phyloP scores from a whole-genome alignment of 164 flowering plant genomes.

The Euptelea pleiosperma region DNA sequence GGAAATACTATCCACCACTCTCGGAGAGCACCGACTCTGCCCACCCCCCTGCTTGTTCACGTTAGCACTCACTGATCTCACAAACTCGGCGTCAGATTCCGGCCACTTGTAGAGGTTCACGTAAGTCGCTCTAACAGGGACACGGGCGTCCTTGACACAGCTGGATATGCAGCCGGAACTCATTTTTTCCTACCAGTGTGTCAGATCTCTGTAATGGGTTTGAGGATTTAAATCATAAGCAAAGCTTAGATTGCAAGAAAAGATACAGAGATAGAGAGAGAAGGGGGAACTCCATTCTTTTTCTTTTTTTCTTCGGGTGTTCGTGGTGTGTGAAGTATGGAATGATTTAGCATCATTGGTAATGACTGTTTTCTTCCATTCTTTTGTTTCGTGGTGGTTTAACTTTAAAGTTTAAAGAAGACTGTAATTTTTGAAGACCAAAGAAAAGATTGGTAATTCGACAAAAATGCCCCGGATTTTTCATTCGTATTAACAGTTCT shows the following conservation, averaged over 20 bases:
- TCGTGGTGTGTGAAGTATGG: too few species aligned
- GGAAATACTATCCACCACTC: slow-evolving; percentile 75
- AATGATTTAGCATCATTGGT: slow-evolving; percentile 30
- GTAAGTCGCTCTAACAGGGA: slow-evolving; percentile 46
- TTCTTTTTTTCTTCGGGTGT: too few species aligned
- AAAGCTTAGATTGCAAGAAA: slow-evolving; percentile 33
- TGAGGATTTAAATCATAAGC: slow-evolving; percentile 5
- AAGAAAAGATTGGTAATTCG: too few species aligned
- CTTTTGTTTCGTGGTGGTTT: slow-evolving; percentile 3
- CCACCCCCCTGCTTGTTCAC: background rate
- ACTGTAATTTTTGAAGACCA: too few species aligned
- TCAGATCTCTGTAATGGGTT: slow-evolving; percentile 8
- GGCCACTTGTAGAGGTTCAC: slow-evolving; percentile 70
- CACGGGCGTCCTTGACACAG: slow-evolving; percentile 34
- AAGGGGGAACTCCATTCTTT: too few species aligned
- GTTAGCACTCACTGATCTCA: slow-evolving; percentile 29
- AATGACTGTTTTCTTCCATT: slow-evolving; percentile 10
- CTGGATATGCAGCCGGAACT: slow-evolving; percentile 40
- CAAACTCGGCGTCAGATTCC: slow-evolving; percentile 64
- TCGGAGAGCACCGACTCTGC: too few species aligned
- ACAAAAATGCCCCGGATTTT: too few species aligned
- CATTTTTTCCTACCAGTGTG: slow-evolving; percentile 13
- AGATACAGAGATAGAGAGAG: slow-evolving; percentile 14
- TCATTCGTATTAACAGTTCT: too few species aligned
- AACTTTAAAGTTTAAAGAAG: too few species aligned